Base-by-base conservation (phyloP, 2,329 filamentous ascomycete genomes). In the Cladosporium halotolerans region DNA sequence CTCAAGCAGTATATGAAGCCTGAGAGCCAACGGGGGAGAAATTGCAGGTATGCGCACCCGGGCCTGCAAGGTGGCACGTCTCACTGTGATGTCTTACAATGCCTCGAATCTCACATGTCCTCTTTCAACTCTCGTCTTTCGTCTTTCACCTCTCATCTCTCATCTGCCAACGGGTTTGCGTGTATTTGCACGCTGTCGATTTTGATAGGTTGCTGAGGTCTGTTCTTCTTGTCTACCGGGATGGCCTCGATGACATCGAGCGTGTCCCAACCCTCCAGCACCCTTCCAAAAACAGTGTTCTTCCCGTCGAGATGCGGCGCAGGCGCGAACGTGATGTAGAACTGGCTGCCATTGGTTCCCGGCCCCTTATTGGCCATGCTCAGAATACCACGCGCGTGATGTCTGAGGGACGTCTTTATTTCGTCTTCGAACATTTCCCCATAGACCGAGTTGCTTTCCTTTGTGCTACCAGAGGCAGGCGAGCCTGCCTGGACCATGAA, bases 321-420 rank as follows among this genome's bases (percentile, higher is more conserved):
- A 60, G 86, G 83, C 55, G 86, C 86, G 62, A 90, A 86, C 1
- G 84, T 82, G 56, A 93, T 76, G 69, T 91, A 95, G 72, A 93
- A 95, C 68, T 95, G 88, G 57, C 85, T 89, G 32, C 93, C 93
- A 70, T 97, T 97, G 41, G 92, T 96, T 69, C 95, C 83, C 11
- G 89, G 88, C 0, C 93, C 93, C 23, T 88, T 85, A 73, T 99
- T 99, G 58, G 93, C 93, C 93, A 97, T 97, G 73, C 86, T 91
- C 62, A 99, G 75, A 16, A 97, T 79, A 1, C 93, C 93, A 7
- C 92, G 89, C 47, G 90, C 90, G 1, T 91, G 95, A 75, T 97
- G 93, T 67, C 90, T 89, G 52, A 99, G 77, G 3, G 76, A 75
- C 1, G 84, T 73, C 53, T 82, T 79, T 64, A 96, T 88, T 75